Evolutionary conservation across 1,284 basidiomycete species (phyloP), one percentile per base, ranked within the genome.

Genomic region (Gymnopus androsaceus): DNA sequence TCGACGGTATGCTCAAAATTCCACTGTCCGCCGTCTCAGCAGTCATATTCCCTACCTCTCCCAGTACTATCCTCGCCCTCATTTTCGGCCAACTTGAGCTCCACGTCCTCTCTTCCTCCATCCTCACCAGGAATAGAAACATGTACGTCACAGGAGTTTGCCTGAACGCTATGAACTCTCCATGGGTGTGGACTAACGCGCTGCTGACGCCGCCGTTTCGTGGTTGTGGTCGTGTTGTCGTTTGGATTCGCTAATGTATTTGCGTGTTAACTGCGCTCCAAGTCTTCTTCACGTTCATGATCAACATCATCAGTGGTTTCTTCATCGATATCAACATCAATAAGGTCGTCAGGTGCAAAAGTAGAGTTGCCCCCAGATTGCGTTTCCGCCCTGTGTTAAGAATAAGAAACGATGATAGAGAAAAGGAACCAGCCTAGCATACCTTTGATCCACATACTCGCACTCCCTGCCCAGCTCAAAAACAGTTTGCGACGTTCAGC

Each of bases 371-470:
- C 96, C n/a, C 96, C 96, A 99, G 27, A 99, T 82, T 6, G 84
- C 82, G 62, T 94, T 81, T 5, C 95, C 95, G 49, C 95, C 95
- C 85, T 95, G 59, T 9, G n/a, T n/a, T n/a, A n/a, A 59, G 55
- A 56, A 15, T 51, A 38, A 51, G 48, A 31, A 21, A 21, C 11
- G 45, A 15, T 7, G 52, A 28, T n/a, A 36, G 15, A 38, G 40
- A 44, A 21, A 8, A 46, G 30, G n/a, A 37, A 9, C n/a, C 28
- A 45, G 27, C 37, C 21, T 28, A 28, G 55, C 66, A 37, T 64
- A 84, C 90, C 82, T n/a, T 95, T 95, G 61, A 94, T 84, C 92
- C 92, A 95, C 85, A 95, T 86, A 63, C 90, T 94, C 15, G 92
- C 94, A 59, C 92, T 90, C 37, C 96, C 96, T 2, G 94, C 92